These are phyloP conservation scores for Chytridium lagenaria DNA, from an alignment of 371 early-diverging fungal genomes.

Conservation along the genomic window DNA sequence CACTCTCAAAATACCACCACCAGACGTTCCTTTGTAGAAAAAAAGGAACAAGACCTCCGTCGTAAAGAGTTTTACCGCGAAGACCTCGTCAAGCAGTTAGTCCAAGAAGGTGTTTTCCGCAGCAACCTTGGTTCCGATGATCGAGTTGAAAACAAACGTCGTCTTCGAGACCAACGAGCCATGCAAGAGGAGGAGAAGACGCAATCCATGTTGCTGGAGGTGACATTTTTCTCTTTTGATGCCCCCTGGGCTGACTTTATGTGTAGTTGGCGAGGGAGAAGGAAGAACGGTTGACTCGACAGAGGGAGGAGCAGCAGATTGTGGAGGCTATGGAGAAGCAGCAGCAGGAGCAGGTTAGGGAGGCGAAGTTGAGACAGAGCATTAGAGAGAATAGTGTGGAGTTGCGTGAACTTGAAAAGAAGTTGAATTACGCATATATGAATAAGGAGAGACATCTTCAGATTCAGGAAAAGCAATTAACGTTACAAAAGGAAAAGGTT, in stretches of 20 bases:
- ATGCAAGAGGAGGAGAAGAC: slow-evolving; percentile 44
- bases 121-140: slow-evolving; percentile 47
- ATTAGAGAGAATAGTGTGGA: slow-evolving; percentile 57
- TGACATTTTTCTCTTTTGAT: slow-evolving; percentile 8
- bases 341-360: slow-evolving; percentile 42
- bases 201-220: slow-evolving; percentile 42
- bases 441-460: slow-evolving; percentile 61
- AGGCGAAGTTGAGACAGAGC: slow-evolving; percentile 55
- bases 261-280: slow-evolving; percentile 17
- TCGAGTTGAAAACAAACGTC: slow-evolving; percentile 49
- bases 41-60: slow-evolving; percentile 47
- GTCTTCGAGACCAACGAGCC: slow-evolving; percentile 36
- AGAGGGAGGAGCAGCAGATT: slow-evolving; percentile 40
- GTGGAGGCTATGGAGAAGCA: slow-evolving; percentile 38
- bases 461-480: slow-evolving; percentile 52
- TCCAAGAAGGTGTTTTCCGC: slow-evolving; percentile 44
- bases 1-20: no score
- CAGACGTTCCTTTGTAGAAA: slow-evolving; percentile 42
- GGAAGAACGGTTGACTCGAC: slow-evolving; percentile 30
- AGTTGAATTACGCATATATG: slow-evolving; percentile 60
- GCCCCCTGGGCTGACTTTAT: not conserved
- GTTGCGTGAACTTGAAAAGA: slow-evolving; percentile 57
- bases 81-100: slow-evolving; percentile 49
- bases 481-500: slow-evolving; percentile 37
- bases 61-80: slow-evolving; percentile 46